A percentile compares a stretch with the other conserved stretches of the same genome.
These are phyloP conservation scores for Rossbeevera mucosa DNA, from an alignment of 768 basidiomycete genomes.

Conservation along the genomic window DNA sequence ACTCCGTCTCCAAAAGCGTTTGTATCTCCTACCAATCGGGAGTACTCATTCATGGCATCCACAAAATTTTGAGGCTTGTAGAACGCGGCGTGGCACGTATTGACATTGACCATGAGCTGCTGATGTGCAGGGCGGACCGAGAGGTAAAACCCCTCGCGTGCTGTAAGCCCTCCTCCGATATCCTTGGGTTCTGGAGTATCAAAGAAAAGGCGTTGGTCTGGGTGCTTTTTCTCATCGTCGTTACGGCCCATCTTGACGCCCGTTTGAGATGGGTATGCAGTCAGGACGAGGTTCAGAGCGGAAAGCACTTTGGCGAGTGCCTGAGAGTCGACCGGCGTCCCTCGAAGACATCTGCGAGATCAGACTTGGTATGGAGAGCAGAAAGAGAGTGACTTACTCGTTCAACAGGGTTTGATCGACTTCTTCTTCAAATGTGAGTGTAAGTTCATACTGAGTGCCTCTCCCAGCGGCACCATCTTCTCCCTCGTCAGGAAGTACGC, in stretches of 20 bases:
- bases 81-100: conserved; percentile 47
- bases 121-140: conserved; percentile 39
- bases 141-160: conserved; percentile 47
- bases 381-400: not conserved
- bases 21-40: conserved; percentile 41
- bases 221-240: conserved; percentile 26
- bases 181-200: conserved; percentile 25
- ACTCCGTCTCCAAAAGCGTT: conserved; percentile 59
- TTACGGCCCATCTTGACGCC: conserved; percentile 48
- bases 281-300: conserved; percentile 45
- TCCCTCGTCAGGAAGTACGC: conserved; percentile 38
- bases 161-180: conserved; percentile 51
- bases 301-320: conserved; percentile 50
- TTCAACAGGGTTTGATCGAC: conserved; percentile 27
- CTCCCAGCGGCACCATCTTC: conserved; percentile 24
- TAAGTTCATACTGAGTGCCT: conserved; percentile 34
- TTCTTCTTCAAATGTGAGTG: conserved; percentile 36
- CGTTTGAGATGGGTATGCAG: conserved; percentile 37
- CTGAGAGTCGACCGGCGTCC: conserved; percentile 48
- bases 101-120: conserved; percentile 52
- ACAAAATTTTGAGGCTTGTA: conserved; percentile 41
- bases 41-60: conserved; percentile 37
- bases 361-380: conserved; percentile 25
- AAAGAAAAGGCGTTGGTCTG: conserved; percentile 40
- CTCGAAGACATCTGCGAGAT: conserved; percentile 51